Evolutionary conservation across 192 early-diverging fungal species (phyloP).

Genomic region (Linnemannia exigua): DNA sequence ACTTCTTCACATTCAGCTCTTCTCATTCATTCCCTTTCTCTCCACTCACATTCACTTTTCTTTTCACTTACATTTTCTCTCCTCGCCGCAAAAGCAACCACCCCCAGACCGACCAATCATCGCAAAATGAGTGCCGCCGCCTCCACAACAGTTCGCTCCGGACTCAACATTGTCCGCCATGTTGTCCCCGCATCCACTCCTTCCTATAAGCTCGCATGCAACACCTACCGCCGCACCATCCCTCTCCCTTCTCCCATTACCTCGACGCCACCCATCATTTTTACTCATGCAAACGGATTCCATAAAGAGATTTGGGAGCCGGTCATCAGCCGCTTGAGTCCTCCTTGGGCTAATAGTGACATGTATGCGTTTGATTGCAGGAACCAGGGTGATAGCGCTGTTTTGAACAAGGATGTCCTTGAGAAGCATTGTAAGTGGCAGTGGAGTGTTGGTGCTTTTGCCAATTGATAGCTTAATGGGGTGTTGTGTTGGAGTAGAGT

Average conservation of each 20-base stretch:
- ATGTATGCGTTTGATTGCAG: constrained; percentile 68
- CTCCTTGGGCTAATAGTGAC: constrained; percentile 44
- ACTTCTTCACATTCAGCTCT: background rate
- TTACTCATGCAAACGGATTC: constrained; percentile 72
- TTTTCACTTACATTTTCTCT: background rate
- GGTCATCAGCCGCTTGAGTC: constrained; percentile 53
- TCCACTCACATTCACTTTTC: background rate
- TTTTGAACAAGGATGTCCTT: constrained; percentile 60
- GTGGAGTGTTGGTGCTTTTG: background rate
- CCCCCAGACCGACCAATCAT: background rate
- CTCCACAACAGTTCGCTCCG: constrained; percentile 22
- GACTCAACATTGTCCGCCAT: constrained; percentile 24
- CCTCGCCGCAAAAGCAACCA: no score
- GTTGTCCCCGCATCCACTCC: constrained; percentile 27
- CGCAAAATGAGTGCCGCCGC: background rate
- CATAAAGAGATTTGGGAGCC: constrained; percentile 72
- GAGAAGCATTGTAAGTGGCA: constrained; percentile 50
- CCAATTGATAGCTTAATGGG: no score
- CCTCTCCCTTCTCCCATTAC: background rate
- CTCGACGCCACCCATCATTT: constrained; percentile 51
- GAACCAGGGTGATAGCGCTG: constrained; percentile 71
- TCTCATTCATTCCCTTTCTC: background rate
- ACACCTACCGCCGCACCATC: constrained; percentile 25
- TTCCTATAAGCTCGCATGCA: constrained; percentile 33
- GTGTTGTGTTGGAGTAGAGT: background rate